Percentiles rank a stretch among this genome's conserved stretches.
These are phyloP conservation scores for Colletotrichum incanum DNA, from an alignment of 2,329 filamentous ascomycete genomes.

Conservation along the genomic window DNA sequence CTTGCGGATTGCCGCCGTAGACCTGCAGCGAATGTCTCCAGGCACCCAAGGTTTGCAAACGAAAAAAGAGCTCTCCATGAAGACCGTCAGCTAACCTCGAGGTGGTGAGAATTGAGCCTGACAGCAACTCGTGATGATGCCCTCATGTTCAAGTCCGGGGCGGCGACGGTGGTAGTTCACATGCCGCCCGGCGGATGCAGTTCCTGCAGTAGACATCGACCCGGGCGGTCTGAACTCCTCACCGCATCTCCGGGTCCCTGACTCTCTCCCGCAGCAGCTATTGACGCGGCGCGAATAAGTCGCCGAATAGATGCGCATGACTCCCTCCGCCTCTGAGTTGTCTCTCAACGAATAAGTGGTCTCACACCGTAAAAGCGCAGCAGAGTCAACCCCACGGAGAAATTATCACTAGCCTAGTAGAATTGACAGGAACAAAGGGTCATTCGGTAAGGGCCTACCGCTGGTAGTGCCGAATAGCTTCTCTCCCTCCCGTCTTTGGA, in stretches of 20 bases:
- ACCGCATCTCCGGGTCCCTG: slow-evolving; percentile 40
- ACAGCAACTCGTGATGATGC: slow-evolving; percentile 33
- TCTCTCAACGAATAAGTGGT: slow-evolving; percentile 14
- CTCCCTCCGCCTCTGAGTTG: neutral
- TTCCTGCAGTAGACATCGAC: slow-evolving; percentile 39
- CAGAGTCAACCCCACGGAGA: neutral
- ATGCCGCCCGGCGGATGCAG: slow-evolving; percentile 24
- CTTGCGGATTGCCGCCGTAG: slow-evolving; percentile 2
- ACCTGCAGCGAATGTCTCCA: slow-evolving; percentile 13
- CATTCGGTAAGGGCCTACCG: neutral
- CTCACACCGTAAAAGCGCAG: slow-evolving; percentile 24
- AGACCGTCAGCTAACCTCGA: neutral
- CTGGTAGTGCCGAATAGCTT: neutral
- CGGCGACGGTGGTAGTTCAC: slow-evolving; percentile 28
- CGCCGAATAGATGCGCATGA: slow-evolving; percentile 27
- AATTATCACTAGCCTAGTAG: slow-evolving; percentile 2
- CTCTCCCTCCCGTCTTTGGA: neutral
- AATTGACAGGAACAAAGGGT: slow-evolving; percentile 4
- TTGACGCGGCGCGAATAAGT: slow-evolving; percentile 11
- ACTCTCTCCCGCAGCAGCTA: slow-evolving; percentile 15
- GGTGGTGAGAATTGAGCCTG: neutral
- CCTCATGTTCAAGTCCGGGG: slow-evolving; percentile 27
- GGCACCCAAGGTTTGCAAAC: slow-evolving; percentile 18
- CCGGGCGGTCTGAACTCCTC: slow-evolving; percentile 20
- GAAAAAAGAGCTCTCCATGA: neutral